These are phyloP conservation scores for Saprolegnia parasitica DNA, from an alignment of 352 stramenopile species.

Conservation along the genomic window DNA sequence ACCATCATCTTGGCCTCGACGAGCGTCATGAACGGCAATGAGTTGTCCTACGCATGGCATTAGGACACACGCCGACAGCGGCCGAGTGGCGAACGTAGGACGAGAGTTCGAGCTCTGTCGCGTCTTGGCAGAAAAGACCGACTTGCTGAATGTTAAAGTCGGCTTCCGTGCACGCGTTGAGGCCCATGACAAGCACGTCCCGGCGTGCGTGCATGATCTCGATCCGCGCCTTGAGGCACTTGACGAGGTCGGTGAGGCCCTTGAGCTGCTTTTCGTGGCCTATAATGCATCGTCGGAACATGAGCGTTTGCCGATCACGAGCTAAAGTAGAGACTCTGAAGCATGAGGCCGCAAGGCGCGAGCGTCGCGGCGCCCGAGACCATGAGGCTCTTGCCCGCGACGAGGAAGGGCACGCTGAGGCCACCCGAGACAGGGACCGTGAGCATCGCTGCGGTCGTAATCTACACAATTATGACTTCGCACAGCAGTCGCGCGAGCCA, in stretches of 20 bases:
- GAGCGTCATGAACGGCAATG: slow-evolving; percentile 72
- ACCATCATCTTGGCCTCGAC: slow-evolving; percentile 66
- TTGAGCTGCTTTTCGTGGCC: slow-evolving; percentile 78
- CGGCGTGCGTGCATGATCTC: slow-evolving; percentile 85
- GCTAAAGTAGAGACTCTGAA: slow-evolving; percentile 57
- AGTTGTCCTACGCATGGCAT: slow-evolving; percentile 49
- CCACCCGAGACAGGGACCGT: slow-evolving; percentile 70
- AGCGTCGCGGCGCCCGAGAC: slow-evolving; percentile 69
- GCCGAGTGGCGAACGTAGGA: slow-evolving; percentile 43
- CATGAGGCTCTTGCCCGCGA: slow-evolving; percentile 82
- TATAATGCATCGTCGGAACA: too few species aligned
- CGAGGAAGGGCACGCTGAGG: slow-evolving; percentile 75
- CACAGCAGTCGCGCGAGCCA: not conserved
- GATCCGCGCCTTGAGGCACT: slow-evolving; percentile 75
- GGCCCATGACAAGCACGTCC: slow-evolving; percentile 66
- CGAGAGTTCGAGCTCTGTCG: slow-evolving; percentile 70
- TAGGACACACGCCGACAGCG: slow-evolving; percentile 1
- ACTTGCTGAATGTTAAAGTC: slow-evolving; percentile 82
- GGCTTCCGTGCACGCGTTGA: slow-evolving; percentile 60
- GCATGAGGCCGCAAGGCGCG: slow-evolving; percentile 80
- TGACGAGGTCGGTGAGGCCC: slow-evolving; percentile 64
- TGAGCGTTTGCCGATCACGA: not conserved
- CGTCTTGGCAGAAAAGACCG: slow-evolving; percentile 72
- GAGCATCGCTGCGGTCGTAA: slow-evolving; percentile 64
- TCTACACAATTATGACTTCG: slow-evolving; percentile 32